Base-by-base conservation (phyloP, 768 basidiomycete genomes). In the Phlebiopsis gigantea region DNA sequence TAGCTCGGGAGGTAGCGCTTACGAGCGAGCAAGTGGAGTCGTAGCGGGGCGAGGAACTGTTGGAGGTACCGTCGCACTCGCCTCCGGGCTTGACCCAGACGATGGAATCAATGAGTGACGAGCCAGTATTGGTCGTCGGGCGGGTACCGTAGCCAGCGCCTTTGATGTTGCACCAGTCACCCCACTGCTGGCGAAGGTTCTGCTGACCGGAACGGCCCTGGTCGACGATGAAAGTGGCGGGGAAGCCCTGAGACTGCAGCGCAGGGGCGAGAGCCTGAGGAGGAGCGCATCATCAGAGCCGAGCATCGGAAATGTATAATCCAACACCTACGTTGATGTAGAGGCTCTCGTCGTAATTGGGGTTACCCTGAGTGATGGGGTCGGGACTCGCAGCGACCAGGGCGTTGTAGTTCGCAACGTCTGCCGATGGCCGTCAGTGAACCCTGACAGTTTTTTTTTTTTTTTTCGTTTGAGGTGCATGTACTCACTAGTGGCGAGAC, bases 71-170 rank as follows among this genome's bases (percentile, higher is more conserved):
- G 63, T 84, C 83, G 60, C 76, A 81, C 70, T 84, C 82, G 63
- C 84, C 83, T 76, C 83, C 82, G 39, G 84, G 83, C 73, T 85
- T 85, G 62, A 82, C 77, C 82, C 82, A 85, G 58, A 83, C 81
- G 64, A 84, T 79, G 47, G 82, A 70, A 64, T 85, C 83, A 58
- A 84, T 79, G 62, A 78, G 72, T 48, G 73, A 67, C 45, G 75
- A 76, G 34, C 79, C 79, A 21, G 82, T 83, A 75, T 71, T 78
- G 54, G 72, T 72, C 39, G 84, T 84, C 29, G 83, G 83, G 53
- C 73, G 82, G 45, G 72, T 77, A 56, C 84, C 84, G 68, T 84
- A 85, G 56, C 83, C 84, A 53, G 83, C 79, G 62, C 77, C 77
- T 63, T 78, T 77, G 65, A 86, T 79, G 66, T 86, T 86, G 77